Base-by-base conservation (phyloP, 306 rosid genomes). In the Neltuma alba region DNA sequence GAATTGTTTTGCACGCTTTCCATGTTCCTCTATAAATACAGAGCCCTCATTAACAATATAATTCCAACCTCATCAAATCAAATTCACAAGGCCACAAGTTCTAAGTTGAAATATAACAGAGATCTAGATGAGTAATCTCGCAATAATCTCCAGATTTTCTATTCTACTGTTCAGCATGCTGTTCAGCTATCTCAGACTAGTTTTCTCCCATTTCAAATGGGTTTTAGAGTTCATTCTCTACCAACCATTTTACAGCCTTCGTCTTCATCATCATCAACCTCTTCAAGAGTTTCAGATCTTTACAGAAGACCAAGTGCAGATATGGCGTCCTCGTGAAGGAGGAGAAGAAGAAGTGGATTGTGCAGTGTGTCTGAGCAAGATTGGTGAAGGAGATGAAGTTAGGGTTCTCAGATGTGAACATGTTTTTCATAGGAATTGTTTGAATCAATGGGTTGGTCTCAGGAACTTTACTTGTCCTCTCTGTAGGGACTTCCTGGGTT, bases 311-410 rank as follows among this genome's bases (percentile, higher is more conserved):
- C 50, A 72, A 11, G 21, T 77, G 10, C 12, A 21, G 18, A 42
- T 27, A 71, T 80, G 23, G 15, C 66, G 36, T 9, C 48, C 30
- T 10, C 33, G 62, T 76, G 74, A 37, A 36, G 11, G 4, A 31
- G 20, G 2, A 7, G 76, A 63, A 9, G 74, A 74, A 76, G 48
- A 76, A 18, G 55, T 15, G 7, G 85, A 84, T 8, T 88, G 92
- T 45, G 80, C 70, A 13, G 89, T 88, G 67, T 90, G 92, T 47
- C 83, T 86, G 0, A 18, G 61, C 61, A 76, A 75, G 77, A 72
- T 90, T 10, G 76, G 37, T 9, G 85, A 82, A 76, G 92, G 86
- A 33, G 92, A 85, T 7, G 91, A 71, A 54, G 75, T 88, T 15
- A 81, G 75, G 70, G 87, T 77, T 16, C 15, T 88, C 30, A 83